Base-by-base conservation (phyloP, 2,329 filamentous ascomycete species). In the Penicillium sp. region DNA sequence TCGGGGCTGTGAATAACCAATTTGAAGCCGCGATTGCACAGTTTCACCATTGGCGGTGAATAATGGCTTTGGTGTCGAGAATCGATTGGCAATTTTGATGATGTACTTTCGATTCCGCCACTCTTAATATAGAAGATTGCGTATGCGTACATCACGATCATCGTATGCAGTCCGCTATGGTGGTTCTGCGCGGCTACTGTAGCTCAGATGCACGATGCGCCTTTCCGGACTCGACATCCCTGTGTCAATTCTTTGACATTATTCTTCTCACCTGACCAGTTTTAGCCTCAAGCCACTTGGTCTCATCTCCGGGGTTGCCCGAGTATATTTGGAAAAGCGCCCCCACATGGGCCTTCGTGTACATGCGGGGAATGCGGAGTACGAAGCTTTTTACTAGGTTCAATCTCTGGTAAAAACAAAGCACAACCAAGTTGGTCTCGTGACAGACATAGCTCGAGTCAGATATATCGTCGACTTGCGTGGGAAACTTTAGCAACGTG, bases 41-140 rank as follows among this genome's bases (percentile, higher is more conserved):
- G 39, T 41, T 22, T 22, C 43, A 47, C n/a, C 19, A 47, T 18
- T 50, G 24, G 47, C 47, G 47, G 47, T 50, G 47, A 50, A 50
- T n/a, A 50, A 36, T 10, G 31, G 14, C 14, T 46, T 31, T 16
- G 22, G 24, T n/a, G 24, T 31, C 13, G n/a, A 31, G 43, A 46
- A 7, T 46, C 14, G 7, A 46, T 31, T 22, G 43, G 14, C 7
- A 46, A 14, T 27, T 46, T 4, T 27, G 43, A 46, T 46, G 31
- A 31, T 31, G 31, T 46, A 16, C 16, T 3, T 11, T 27, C 22
- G 7, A 44, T 44, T 13, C 41, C 22, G 22, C 41, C 22, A 27
- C 22, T 24, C 41, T 44, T 16, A 16, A 11, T 14, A 9, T 27
- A 44, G 19, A 44, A 9, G 9, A 22, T 44, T 9, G 22, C 22